Evolutionary conservation across 805 yeast genomes (phyloP), one percentile per base, ranked within the genome.

Genomic region (Candida patagonica): DNA sequence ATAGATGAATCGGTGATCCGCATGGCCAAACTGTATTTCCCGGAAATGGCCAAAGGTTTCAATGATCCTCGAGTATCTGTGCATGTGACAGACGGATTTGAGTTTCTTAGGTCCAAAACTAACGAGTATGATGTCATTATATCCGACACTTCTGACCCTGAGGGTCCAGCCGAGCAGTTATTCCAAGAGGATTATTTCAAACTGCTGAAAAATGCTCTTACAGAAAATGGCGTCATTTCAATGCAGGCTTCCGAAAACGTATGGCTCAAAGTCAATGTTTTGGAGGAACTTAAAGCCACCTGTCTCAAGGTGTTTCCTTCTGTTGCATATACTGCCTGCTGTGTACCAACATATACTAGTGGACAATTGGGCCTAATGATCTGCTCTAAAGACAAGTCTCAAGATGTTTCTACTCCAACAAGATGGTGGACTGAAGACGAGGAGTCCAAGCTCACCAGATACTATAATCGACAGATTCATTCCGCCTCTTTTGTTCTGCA

Each of bases 301-400:
- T 87, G 96, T 65, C 62, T 68, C 48, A 75, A 77, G 48, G 87
- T 89, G 33, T 89, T 89, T 78, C 94, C 96, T 35, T 80, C 75
- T 40, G 96, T 81, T 29, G 88, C 81, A 57, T 88, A 87, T 61
- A 84, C 94, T 19, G 80, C 83, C 67, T 79, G 94, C 42, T 75
- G 89, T 57, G 85, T 88, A 50, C 98, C 98, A 57, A 88, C 97
- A 41, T 89, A 89, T 58, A 95, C 98, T 48, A 79, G 95, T n/a
- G 98, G 98, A 49, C 94, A 87, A 61, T 79, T 89, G 55, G 98
- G 97, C n/a, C 83, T 92, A 65, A 85, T 89, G 95, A 86, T 89
- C 46, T 88, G 96, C 62, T 73, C 80, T 46, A 89, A 87, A 67
- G 80, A 82, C 57, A 59, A 73, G 6, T 52, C 61, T 16, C 75